Percentiles rank a stretch among this genome's conserved stretches.
These are phyloP conservation scores for Annulohypoxylon maeteangense DNA, from an alignment of 495 filamentous ascomycete genomes.

Conservation along the genomic window DNA sequence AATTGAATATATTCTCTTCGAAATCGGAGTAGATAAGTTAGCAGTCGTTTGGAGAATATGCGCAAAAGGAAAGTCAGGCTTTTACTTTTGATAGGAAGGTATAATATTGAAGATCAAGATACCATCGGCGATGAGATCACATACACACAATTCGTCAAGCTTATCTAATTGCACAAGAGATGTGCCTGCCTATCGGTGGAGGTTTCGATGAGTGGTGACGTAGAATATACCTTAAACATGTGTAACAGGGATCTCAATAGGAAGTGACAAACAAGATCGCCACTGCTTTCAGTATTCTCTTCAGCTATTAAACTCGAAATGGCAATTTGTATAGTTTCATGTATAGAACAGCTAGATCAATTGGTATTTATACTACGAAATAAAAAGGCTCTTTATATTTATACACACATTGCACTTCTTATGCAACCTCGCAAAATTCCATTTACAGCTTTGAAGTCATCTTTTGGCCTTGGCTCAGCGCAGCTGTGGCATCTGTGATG, in stretches of 20 bases:
- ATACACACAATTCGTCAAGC: neutral
- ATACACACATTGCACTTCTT: constrained; percentile 18
- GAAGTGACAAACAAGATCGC: neutral
- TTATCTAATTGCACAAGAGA: constrained; percentile 9
- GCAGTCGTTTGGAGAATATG: neutral
- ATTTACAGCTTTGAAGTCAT: constrained; percentile 73
- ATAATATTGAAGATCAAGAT: neutral
- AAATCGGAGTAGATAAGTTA: neutral
- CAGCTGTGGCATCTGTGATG: constrained; percentile 79
- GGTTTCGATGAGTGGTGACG: constrained; percentile 32
- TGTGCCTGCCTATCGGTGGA: neutral
- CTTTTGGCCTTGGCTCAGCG: constrained; percentile 72
- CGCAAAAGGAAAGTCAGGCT: neutral
- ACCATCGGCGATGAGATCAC: constrained; percentile 30
- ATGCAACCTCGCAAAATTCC: neutral
- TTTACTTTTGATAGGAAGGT: neutral
- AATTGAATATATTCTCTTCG: neutral
- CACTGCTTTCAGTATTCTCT: neutral
- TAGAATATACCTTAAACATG: constrained; percentile 22
- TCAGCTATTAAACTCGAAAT: neutral
- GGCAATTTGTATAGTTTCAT: neutral
- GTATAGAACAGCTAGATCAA: neutral
- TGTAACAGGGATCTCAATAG: constrained; percentile 11
- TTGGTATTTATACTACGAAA: constrained; percentile 3
- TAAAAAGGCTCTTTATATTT: constrained; percentile 4